phyloP scores from a whole-genome alignment of 352 stramenopile species.

The Phytophthora fragariae region DNA sequence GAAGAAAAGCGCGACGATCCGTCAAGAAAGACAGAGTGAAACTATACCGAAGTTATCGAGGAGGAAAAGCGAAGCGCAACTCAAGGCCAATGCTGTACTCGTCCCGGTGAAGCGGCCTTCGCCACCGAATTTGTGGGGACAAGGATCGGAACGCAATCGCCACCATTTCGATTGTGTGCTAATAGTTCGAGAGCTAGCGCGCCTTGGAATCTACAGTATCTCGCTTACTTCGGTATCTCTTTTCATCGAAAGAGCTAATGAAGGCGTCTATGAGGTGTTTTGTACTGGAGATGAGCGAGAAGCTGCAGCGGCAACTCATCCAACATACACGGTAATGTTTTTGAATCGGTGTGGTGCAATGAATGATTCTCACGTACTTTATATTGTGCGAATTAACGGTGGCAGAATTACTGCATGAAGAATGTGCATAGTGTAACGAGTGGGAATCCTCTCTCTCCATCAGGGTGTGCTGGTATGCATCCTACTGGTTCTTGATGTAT shows the following conservation, averaged over 20 bases:
- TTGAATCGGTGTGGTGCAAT: not conserved
- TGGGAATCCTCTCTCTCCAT: slow-evolving; percentile 19
- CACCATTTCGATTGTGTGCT: slow-evolving; percentile 21
- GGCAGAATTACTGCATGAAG: slow-evolving; percentile 60
- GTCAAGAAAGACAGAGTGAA: slow-evolving; percentile 31
- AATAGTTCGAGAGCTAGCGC: slow-evolving; percentile 20
- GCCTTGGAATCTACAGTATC: slow-evolving; percentile 31
- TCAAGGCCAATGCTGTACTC: slow-evolving; percentile 38
- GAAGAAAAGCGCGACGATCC: slow-evolving; percentile 48
- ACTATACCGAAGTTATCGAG: slow-evolving; percentile 14
- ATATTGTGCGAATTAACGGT: not conserved
- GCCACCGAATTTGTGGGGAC: slow-evolving; percentile 11
- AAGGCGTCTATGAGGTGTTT: slow-evolving; percentile 36
- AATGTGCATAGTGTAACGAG: slow-evolving; percentile 18
- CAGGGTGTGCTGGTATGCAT: slow-evolving; percentile 8
- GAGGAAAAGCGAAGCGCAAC: slow-evolving; percentile 30
- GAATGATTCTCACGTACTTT: not conserved
- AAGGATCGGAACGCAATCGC: slow-evolving; percentile 15
- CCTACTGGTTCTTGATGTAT: not conserved
- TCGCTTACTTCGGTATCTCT: slow-evolving; percentile 30
- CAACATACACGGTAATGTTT: slow-evolving; percentile 37
- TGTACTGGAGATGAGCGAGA: slow-evolving; percentile 29
- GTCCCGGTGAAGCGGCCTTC: slow-evolving; percentile 25
- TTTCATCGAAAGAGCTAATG: not conserved
- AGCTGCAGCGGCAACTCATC: slow-evolving; percentile 19